Evolutionary conservation across 805 yeast species (phyloP).

Genomic region (Ogataea siamensis): DNA sequence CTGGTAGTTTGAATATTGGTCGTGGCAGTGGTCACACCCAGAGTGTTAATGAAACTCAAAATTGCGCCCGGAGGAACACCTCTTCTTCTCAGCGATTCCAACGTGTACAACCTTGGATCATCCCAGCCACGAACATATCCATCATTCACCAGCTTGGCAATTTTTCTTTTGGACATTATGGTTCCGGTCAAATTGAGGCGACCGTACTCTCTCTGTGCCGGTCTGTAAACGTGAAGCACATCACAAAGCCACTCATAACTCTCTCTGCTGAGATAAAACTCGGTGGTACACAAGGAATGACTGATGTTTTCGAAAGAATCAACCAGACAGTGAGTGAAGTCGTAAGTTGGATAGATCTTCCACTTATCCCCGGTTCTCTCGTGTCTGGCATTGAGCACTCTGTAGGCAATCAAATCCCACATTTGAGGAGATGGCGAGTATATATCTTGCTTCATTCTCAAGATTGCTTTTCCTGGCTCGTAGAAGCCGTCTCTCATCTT

Average conservation of each 20-base stretch:
- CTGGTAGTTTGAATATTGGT: constrained; percentile 88
- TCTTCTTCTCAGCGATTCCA: constrained; percentile 92
- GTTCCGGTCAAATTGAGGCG: constrained; percentile 94
- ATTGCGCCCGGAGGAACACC: constrained; percentile 99
- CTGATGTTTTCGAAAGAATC: constrained; percentile 96
- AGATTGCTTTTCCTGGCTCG: constrained; percentile 86
- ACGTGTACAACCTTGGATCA: constrained; percentile 93
- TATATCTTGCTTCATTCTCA: constrained; percentile 96
- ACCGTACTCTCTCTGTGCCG: constrained; percentile 98
- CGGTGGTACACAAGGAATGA: constrained; percentile 95
- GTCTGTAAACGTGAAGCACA: constrained; percentile 89
- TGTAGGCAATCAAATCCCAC: constrained; percentile 99
- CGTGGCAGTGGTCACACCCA: constrained; percentile 94
- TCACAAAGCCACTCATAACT: constrained; percentile 99
- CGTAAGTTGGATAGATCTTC: constrained; percentile 98
- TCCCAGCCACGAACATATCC: constrained; percentile 92
- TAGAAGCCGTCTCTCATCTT: constrained; percentile 89
- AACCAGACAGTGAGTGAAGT: constrained; percentile 97
- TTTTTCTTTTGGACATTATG: constrained; percentile 90
- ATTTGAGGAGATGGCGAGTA: constrained; percentile 92
- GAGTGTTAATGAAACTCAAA: constrained; percentile 84
- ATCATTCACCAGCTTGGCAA: constrained; percentile 85
- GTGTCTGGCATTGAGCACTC: constrained; percentile 89
- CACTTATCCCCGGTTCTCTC: constrained; percentile 96
- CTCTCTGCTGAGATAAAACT: constrained; percentile 87